Evolutionary conservation across 1,139 yeast species (phyloP).

Genomic region (Hansenula sp.): DNA sequence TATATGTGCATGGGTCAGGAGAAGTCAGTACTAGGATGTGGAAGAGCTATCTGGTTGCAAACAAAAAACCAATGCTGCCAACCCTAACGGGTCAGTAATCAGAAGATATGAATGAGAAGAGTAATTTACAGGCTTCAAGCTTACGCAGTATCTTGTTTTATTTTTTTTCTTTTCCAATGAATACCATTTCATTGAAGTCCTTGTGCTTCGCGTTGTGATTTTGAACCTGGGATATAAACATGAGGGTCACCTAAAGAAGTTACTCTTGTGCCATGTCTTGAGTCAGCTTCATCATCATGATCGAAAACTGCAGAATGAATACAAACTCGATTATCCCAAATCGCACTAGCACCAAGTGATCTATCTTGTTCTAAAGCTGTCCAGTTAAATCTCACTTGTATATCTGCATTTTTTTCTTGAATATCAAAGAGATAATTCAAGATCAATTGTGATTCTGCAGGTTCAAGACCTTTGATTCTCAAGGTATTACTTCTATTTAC

Average conservation of each 20-base stretch:
- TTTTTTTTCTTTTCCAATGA: too few species aligned
- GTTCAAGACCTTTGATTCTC: constrained; percentile 14
- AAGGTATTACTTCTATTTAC: constrained; percentile 38
- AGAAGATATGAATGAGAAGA: too few species aligned
- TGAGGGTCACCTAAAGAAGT: constrained; percentile 3
- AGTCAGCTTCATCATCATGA: constrained; percentile 19
- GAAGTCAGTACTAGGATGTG: too few species aligned
- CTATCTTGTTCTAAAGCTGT: not conserved
- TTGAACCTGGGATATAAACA: not conserved
- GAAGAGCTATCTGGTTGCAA: too few species aligned
- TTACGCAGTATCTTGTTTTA: too few species aligned
- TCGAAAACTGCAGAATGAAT: not conserved
- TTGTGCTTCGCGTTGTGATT: constrained; percentile 4
- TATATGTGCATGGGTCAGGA: too few species aligned
- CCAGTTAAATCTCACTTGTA: constrained; percentile 2
- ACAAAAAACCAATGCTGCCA: too few species aligned
- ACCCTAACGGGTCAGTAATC: too few species aligned
- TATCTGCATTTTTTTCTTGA: constrained; percentile 4
- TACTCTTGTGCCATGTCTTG: constrained; percentile 4
- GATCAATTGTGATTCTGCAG: constrained; percentile 1
- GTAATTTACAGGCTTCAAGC: too few species aligned
- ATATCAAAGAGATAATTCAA: constrained; percentile 1
- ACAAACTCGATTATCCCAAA: constrained; percentile 1
- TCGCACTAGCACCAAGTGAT: constrained; percentile 2
- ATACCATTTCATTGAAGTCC: too few species aligned